Base-by-base conservation (phyloP, 495 filamentous ascomycete genomes). In the Parathielavia appendiculata region DNA sequence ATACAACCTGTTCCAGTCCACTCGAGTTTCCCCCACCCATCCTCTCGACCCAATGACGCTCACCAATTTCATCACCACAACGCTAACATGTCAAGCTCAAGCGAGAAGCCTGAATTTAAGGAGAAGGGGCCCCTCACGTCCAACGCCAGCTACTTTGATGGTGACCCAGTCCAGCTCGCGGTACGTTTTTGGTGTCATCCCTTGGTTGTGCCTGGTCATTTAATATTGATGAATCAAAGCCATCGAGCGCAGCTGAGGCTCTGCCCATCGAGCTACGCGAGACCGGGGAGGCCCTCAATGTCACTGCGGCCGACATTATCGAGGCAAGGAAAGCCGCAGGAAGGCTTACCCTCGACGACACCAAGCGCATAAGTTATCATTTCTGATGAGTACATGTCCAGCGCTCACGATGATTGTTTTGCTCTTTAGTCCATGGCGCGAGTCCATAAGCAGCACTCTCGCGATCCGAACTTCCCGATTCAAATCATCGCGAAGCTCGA, bases 391-490 rank as follows among this genome's bases (percentile, higher is more conserved):
- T 7, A n/a, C 26, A n/a, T 16, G 19, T 19, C 59, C 36, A 53
- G 14, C 44, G 23, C 11, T 47, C 35, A 22, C 11, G 4, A 30
- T 7, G 5, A 1, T n/a, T 16, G 20, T n/a, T 10, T 10, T 4
- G 7, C 16, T 39, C 5, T 34, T 30, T 40, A 69, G 67, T 54
- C 67, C 55, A 60, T 67, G 62, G 51, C 26, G 7, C 46, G 54
- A 19, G 54, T 70, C 5, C 59, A 66, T 50, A 56, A 60, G 35
- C 62, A 63, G 39, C 69, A 74, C 45, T 53, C 60, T 14, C 59
- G 66, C 14, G 72, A 75, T 36, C 71, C 70, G 7, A 75, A 75
- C 48, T 75, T 72, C 23, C 69, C 69, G 11, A 63, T 66, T 13
- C 57, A 61, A 19, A 68, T 71, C 58, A 69, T 73, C 57, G 44